Percentiles rank a stretch among this genome's conserved stretches.
phyloP scores from a whole-genome alignment of 2,329 filamentous ascomycete species.

The Curvularia hawaiiensis region DNA sequence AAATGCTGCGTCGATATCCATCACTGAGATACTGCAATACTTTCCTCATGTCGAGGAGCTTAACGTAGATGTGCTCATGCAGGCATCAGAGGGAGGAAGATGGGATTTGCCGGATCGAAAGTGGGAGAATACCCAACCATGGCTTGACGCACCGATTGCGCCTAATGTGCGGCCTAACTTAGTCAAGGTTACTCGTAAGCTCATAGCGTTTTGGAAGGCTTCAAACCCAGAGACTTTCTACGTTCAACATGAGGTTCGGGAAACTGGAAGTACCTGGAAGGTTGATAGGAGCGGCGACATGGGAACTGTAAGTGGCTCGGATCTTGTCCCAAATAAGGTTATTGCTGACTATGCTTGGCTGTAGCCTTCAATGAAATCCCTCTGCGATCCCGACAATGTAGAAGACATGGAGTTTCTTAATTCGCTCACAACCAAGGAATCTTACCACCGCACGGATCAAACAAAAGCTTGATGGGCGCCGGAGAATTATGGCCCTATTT shows the following conservation, averaged over 20 bases:
- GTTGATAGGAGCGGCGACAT: constrained; percentile 24
- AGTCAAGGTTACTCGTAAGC: constrained; percentile 25
- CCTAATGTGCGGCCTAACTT: constrained; percentile 10
- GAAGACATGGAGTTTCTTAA: constrained; percentile 19
- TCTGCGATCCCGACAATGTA: constrained; percentile 1
- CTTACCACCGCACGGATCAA: constrained; percentile 20
- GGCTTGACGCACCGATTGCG: constrained; percentile 31
- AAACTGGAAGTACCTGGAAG: constrained; percentile 17
- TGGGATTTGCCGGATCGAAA: constrained; percentile 38
- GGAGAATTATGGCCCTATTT: constrained; percentile 16
- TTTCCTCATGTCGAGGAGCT: constrained; percentile 36
- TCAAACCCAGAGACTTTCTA: constrained; percentile 22
- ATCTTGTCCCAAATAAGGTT: not conserved
- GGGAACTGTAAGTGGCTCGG: constrained; percentile 20
- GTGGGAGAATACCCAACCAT: constrained; percentile 33
- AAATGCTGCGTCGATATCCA: constrained; percentile 27
- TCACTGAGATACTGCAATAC: constrained; percentile 28
- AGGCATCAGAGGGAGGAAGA: constrained; percentile 24
- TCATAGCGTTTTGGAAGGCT: constrained; percentile 20
- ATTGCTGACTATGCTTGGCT: not conserved
- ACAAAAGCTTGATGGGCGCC: constrained; percentile 2
- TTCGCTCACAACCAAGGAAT: constrained; percentile 15
- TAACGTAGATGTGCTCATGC: constrained; percentile 28
- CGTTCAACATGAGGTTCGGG: constrained; percentile 30
- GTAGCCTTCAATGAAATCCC: constrained; percentile 10